Conservation (phyloP, 2,329 filamentous ascomycete genomes). For the Ambrosiella xylebori region DNA sequence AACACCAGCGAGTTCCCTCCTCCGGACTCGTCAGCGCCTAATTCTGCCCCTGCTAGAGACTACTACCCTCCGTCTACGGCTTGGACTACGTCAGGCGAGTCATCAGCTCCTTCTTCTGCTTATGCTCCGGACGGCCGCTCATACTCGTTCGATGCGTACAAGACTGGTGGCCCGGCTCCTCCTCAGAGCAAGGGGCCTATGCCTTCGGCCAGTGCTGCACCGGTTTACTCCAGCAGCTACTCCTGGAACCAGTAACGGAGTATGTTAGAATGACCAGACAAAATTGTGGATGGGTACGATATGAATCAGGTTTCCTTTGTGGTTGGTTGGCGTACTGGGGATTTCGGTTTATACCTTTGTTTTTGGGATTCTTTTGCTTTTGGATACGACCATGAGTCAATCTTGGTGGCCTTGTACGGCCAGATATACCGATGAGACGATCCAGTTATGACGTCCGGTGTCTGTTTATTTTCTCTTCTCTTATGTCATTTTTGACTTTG, state of each 20-base stretch:
- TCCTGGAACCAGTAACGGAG: conserved; percentile 33
- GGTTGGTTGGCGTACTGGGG: background rate
- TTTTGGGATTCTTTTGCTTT: background rate
- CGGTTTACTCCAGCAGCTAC: conserved; percentile 32
- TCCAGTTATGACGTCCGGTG: conserved; percentile 4
- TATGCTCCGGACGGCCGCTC: conserved; percentile 19
- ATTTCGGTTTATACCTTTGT: conserved; percentile 1
- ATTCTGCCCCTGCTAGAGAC: conserved; percentile 24
- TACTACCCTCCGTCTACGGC: conserved; percentile 35
- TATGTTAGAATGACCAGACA: background rate
- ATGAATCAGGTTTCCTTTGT: background rate
- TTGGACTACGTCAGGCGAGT: conserved; percentile 24
- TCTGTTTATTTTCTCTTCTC: conserved; percentile 5
- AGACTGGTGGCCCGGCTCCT: conserved; percentile 23
- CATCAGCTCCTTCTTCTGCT: conserved; percentile 5
- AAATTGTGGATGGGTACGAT: background rate
- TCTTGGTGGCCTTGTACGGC: background rate
- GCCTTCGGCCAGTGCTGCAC: conserved; percentile 7
- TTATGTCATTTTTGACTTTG: conserved; percentile 4
- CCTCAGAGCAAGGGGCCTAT: conserved; percentile 19
- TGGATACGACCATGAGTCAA: background rate
- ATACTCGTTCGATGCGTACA: conserved; percentile 35
- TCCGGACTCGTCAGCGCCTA: conserved; percentile 18
- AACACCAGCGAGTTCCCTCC: conserved; percentile 13
- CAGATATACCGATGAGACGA: background rate